Percentiles rank a stretch among this genome's conserved stretches.
Conservation (phyloP, 192 early-diverging fungal species). For the Entomortierella lignicola region DNA sequence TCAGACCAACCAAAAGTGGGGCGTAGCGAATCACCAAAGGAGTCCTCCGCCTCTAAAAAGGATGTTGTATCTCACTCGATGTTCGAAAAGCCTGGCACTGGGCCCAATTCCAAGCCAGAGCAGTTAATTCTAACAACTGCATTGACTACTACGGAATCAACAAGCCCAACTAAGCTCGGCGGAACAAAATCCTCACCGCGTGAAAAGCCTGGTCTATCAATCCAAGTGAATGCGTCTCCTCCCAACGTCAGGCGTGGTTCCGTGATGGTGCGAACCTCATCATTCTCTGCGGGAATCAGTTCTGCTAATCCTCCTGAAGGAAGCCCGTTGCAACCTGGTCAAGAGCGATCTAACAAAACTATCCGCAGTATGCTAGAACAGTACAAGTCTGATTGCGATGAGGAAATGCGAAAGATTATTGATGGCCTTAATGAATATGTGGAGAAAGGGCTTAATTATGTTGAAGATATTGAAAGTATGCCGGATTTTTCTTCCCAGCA, state of each 20-base stretch:
- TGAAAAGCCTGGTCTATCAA: constrained; percentile 47
- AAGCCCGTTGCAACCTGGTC: constrained; percentile 32
- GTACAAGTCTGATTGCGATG: constrained; percentile 48
- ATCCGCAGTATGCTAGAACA: constrained; percentile 53
- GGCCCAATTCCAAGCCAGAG: constrained; percentile 24
- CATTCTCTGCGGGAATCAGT: constrained; percentile 47
- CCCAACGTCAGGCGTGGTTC: constrained; percentile 35
- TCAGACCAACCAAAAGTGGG: neutral
- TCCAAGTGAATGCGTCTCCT: constrained; percentile 48
- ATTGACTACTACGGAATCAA: constrained; percentile 18
- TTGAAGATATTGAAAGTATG: constrained; percentile 53
- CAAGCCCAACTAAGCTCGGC: constrained; percentile 22
- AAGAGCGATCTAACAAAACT: constrained; percentile 46
- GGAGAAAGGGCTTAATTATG: constrained; percentile 66
- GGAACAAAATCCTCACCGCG: constrained; percentile 30
- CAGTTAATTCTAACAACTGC: constrained; percentile 38
- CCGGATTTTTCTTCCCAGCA: constrained; percentile 42
- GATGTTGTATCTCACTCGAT: constrained; percentile 33
- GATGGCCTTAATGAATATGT: constrained; percentile 75
- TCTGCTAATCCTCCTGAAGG: constrained; percentile 35
- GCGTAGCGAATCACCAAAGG: neutral
- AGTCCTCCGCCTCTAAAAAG: constrained; percentile 2
- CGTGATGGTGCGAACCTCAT: constrained; percentile 46
- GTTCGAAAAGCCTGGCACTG: constrained; percentile 37
- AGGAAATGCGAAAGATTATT: constrained; percentile 69